Base-by-base conservation (phyloP, 352 stramenopile species). In the Pythium biforme region DNA sequence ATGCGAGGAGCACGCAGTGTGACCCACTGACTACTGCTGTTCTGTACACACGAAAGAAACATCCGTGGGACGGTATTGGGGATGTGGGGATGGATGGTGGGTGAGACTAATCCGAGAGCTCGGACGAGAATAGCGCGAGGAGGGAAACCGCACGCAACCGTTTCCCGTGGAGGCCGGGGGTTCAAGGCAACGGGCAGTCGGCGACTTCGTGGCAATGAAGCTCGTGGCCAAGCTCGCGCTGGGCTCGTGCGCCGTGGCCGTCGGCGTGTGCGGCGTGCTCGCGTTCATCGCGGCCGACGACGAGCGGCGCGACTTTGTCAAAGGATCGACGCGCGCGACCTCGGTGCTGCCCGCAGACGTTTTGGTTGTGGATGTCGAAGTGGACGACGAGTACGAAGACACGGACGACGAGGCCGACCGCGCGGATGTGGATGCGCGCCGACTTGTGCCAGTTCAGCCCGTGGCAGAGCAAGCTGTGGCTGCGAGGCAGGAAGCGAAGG, bases 331-430 rank as follows among this genome's bases (percentile, higher is more conserved):
- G 12, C 51, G 14, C 1, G 15, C 23, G 2, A 17, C 29, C 17
- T 52, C 37, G 33, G 43, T 17, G 7, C 34, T 67, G 31, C 60
- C 52, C 34, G n/a, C 15, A 6, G 23, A 54, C 5, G 14, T 59
- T 37, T 20, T 68, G 26, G 20, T 55, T 2, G 47, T 68, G n/a
- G 61, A 62, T 29, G 25, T 9, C 4, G 53, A 68, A 15, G 46
- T 62, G 4, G 61, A 63, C 19, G 61, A 63, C 43, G 60, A 67
- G 0, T 60, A 61, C 46, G 45, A 64, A 17, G 60, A 67, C 43
- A 67, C 60, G 25, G 60, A 67, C 52, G 60, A 61, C 10, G 60
- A 67, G 41, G 27, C 15, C 33, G 60, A 62, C 23, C 33, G 34
- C 34, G 43, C 39, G 11, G 43, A 55, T 22, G 15, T 17, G 11